Conservation (phyloP, 345 rosid genomes). For the Euphorbia lathyris region DNA sequence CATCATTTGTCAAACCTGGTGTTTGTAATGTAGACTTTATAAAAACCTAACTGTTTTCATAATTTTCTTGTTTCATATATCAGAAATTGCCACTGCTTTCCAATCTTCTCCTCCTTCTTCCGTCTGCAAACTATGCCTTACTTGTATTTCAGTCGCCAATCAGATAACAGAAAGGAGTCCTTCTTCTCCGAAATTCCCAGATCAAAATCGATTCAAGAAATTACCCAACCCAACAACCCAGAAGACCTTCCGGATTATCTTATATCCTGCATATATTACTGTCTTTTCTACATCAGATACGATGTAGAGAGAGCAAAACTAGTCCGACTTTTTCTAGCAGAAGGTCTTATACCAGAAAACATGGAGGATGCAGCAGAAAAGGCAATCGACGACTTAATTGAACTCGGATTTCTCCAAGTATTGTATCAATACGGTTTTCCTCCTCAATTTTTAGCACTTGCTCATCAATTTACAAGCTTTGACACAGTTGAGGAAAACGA, state of each 20-base stretch:
- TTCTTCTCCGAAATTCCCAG: neutral
- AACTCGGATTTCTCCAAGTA: neutral
- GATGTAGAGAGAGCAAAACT: neutral
- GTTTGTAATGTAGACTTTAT: too few species aligned
- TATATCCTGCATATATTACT: slow-evolving; percentile 1
- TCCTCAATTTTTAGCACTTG: neutral
- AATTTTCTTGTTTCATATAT: too few species aligned
- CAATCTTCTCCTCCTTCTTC: neutral
- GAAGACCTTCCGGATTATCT: slow-evolving; percentile 11
- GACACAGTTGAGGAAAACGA: neutral
- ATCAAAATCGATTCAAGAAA: neutral
- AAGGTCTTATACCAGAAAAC: neutral
- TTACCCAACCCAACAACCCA: neutral
- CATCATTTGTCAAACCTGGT: too few species aligned
- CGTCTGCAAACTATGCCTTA: neutral
- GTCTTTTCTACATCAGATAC: neutral
- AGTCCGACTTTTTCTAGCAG: slow-evolving; percentile 3
- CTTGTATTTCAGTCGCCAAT: neutral
- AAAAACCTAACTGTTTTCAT: too few species aligned
- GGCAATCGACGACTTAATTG: neutral
- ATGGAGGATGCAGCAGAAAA: slow-evolving; percentile 5
- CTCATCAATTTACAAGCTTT: neutral
- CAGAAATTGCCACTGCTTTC: too few species aligned
- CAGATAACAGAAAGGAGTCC: neutral
- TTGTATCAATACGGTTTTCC: neutral